Base-by-base conservation (phyloP, 192 early-diverging fungal genomes). In the Coemansia furcata region DNA sequence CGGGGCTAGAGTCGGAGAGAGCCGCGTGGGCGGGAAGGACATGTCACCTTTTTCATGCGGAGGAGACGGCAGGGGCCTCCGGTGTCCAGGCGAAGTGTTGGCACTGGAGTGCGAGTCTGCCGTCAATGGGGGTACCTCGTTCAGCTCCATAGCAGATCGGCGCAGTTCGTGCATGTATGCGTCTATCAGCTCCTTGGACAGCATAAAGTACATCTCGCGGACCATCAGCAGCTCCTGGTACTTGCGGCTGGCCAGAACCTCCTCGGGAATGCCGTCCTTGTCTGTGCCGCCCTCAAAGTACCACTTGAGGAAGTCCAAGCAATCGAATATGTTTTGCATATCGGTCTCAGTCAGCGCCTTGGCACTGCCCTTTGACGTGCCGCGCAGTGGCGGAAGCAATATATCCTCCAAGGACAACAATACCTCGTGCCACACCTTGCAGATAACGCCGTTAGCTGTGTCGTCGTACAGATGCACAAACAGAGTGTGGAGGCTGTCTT, bases 211-310 rank as follows among this genome's bases (percentile, higher is more conserved):
- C 66, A 86, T 87, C 5, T 80, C 74, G 33, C 80, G 84, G 46
- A 90, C 86, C n/a, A 84, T 74, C 44, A 87, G 58, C 26, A 93
- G 78, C 50, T 89, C 87, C 14, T 82, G 73, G 77, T 89, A 93
- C 69, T 89, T 89, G 14, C 84, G 69, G 35, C 73, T 88, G 54
- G 88, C 88, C 0, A 93, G 72, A 11, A 81, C 80, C 6, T 90
- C 90, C 21, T 84, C 42, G 0, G 87, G 74, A 19, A 89, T 84
- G 12, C 85, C 87, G 65, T 90, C 89, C 42, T 80, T 85, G 57
- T 90, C 87, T 54, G 86, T 84, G 29, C 89, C 90, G 55, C 89
- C 92, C 49, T 89, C 86, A 71, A 92, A 87, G 61, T 89, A 87
- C 61, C 87, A 73, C 74, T 91, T 90, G 36, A 93, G 80, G 19